A percentile compares a stretch with the other conserved stretches of the same genome.
Evolutionary conservation across 2,329 filamentous ascomycete genomes (phyloP).

Genomic region (Sporothrix pseudoabietina): DNA sequence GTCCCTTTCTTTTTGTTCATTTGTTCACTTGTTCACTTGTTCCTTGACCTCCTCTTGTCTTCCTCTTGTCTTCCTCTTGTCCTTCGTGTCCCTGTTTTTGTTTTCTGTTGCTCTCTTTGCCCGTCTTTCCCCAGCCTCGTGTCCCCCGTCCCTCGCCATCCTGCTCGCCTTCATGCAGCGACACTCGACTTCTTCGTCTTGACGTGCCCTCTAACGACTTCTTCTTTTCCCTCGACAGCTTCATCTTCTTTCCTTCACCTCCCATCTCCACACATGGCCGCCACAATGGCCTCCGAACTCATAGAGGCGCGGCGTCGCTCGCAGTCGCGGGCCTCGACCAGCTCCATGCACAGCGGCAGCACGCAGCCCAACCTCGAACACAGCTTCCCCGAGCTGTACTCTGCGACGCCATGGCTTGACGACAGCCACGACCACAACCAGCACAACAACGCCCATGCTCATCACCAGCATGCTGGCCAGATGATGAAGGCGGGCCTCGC

Average conservation of each 20-base stretch:
- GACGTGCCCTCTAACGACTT: not conserved
- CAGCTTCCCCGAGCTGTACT: constrained; percentile 51
- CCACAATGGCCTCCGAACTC: constrained; percentile 36
- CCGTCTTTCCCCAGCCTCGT: not conserved
- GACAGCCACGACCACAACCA: constrained; percentile 44
- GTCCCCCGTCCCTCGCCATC: constrained; percentile 1
- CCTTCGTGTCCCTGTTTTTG: constrained; percentile 4
- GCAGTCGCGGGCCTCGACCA: constrained; percentile 58
- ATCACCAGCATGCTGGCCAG: constrained; percentile 51
- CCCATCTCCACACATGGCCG: constrained; percentile 36
- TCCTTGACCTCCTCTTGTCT: not conserved
- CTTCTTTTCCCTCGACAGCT: not conserved
- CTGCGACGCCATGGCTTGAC: constrained; percentile 52
- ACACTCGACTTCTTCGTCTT: not conserved
- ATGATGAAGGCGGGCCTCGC: constrained; percentile 32
- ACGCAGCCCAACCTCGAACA: constrained; percentile 57
- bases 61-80: not conserved
- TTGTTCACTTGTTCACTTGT: not conserved
- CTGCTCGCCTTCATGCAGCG: constrained; percentile 16
- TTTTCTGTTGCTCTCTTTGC: not conserved
- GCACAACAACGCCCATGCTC: constrained; percentile 50
- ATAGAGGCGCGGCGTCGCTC: constrained; percentile 53
- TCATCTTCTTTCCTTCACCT: constrained; percentile 1
- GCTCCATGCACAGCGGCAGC: constrained; percentile 57
- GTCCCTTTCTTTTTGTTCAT: constrained; percentile 21